Base-by-base conservation (phyloP, 768 basidiomycete genomes). In the Asterophora lycoperdoides region DNA sequence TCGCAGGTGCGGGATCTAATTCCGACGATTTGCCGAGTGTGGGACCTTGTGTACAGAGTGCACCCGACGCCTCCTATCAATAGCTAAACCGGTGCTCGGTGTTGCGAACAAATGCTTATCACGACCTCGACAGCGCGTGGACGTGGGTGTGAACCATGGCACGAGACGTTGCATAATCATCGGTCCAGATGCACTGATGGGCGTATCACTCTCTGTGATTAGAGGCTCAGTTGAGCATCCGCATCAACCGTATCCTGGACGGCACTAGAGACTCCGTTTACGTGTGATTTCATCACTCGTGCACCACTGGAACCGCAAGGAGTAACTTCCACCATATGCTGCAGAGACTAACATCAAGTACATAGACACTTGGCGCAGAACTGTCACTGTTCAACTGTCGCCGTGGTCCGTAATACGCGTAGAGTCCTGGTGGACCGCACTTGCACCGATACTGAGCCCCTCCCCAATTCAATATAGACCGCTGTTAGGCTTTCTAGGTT, bases 221-320 rank as follows among this genome's bases (percentile, higher is more conserved):
- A n/a, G n/a, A n/a, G n/a, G n/a, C n/a, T n/a, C n/a, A n/a, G n/a
- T n/a, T n/a, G n/a, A n/a, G n/a, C n/a, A n/a, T n/a, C n/a, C n/a
- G n/a, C n/a, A n/a, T n/a, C n/a, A n/a, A n/a, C n/a, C n/a, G n/a
- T n/a, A n/a, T n/a, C n/a, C n/a, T n/a, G 23, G 23, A 23, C 6
- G 55, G 55, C 35, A 46, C 41, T 41, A 48, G 30, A 52, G 54
- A 55, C 54, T 41, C 34, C n/a, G 20, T 42, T 36, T 19, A 23
- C 48, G 23, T 40, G 33, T 46, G 28, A 54, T 46, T 45, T 6
- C 23, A 23, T 3, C 23, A 23, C 23, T 40, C 30, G 29, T 55
- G 54, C 44, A 43, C 41, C 38, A 28, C 26, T 39, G 45, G 28
- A 30, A 28, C 41, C 48, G 20, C 41, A 53, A 53, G 51, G 52